These are phyloP conservation scores for Artemisia princeps DNA, from an alignment of 140 eudicot species.

Conservation along the genomic window DNA sequence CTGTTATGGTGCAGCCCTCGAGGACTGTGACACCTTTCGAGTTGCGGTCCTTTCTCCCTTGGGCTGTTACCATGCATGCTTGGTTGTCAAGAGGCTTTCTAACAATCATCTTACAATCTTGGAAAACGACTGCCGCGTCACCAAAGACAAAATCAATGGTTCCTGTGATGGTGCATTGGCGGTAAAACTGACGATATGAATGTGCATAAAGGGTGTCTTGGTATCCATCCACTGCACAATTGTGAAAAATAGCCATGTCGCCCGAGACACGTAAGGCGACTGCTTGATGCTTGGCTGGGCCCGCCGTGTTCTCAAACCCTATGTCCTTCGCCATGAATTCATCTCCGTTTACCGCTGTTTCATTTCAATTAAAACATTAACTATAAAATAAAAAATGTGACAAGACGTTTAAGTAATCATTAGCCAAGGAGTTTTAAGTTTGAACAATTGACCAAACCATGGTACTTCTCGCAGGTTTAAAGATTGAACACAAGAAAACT, in stretches of 20 bases:
- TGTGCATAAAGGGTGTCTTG: slow-evolving; percentile 48
- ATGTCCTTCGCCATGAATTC: slow-evolving; percentile 36
- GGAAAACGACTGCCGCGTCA: slow-evolving; percentile 9
- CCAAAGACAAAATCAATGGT: slow-evolving; percentile 16
- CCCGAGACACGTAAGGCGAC: slow-evolving; percentile 41
- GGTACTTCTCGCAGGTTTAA: not conserved
- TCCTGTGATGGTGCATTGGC: slow-evolving; percentile 18
- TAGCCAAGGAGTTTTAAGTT: not conserved
- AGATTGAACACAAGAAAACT: slow-evolving; percentile 10
- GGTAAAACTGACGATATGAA: slow-evolving; percentile 39
- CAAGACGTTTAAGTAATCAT: not conserved
- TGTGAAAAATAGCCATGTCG: slow-evolving; percentile 36
- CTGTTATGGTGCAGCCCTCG: slow-evolving; percentile 46
- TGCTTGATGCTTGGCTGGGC: slow-evolving; percentile 31
- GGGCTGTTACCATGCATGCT: slow-evolving; percentile 61
- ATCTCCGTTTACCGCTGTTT: slow-evolving; percentile 31
- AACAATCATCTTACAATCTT: slow-evolving; percentile 11
- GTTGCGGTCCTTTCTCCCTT: slow-evolving; percentile 42
- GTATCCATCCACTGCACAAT: slow-evolving; percentile 46
- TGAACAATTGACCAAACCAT: not conserved
- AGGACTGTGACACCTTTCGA: slow-evolving; percentile 35
- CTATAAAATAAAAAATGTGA: not conserved
- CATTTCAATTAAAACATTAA: not conserved
- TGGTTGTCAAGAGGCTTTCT: slow-evolving; percentile 41
- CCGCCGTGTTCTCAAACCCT: slow-evolving; percentile 26